Conservation (phyloP, 176 grass and related monocot genomes). For the Oryza officinalis region DNA sequence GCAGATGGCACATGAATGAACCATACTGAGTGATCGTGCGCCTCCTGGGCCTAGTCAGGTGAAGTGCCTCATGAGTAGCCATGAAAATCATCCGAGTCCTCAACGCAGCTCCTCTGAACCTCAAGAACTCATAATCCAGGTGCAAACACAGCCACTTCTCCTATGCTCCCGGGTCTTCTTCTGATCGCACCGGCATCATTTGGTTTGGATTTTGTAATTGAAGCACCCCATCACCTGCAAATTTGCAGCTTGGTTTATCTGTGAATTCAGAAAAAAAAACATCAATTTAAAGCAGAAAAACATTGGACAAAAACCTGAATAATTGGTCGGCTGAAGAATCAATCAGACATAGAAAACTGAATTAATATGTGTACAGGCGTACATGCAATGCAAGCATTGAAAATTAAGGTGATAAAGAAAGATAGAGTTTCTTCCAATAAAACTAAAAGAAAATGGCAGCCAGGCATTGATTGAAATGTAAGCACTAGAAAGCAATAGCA, state of each 20-base stretch:
- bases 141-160: slow-evolving; percentile 78
- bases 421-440: background rate
- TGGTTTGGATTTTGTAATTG: slow-evolving; percentile 59
- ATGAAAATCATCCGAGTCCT: slow-evolving; percentile 56
- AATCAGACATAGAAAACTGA: background rate
- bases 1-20: slow-evolving; percentile 33
- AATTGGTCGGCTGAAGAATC: background rate
- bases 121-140: slow-evolving; percentile 68
- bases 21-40: slow-evolving; percentile 71
- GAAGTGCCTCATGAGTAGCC: slow-evolving; percentile 61
- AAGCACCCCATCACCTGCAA: slow-evolving; percentile 75
- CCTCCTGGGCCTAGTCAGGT: slow-evolving; percentile 50
- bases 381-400: background rate
- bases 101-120: slow-evolving; percentile 51
- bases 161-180: slow-evolving; percentile 61
- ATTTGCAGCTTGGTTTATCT: background rate
- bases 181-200: slow-evolving; percentile 41
- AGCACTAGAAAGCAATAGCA: slow-evolving; percentile 5
- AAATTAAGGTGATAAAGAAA: background rate
- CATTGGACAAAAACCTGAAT: background rate
- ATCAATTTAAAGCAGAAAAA: background rate
- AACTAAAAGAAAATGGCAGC: slow-evolving; percentile 2
- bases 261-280: background rate
- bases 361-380: background rate
- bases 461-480: background rate